Base-by-base conservation (phyloP, 75 land plant species). In the Picea sitchensis region DNA sequence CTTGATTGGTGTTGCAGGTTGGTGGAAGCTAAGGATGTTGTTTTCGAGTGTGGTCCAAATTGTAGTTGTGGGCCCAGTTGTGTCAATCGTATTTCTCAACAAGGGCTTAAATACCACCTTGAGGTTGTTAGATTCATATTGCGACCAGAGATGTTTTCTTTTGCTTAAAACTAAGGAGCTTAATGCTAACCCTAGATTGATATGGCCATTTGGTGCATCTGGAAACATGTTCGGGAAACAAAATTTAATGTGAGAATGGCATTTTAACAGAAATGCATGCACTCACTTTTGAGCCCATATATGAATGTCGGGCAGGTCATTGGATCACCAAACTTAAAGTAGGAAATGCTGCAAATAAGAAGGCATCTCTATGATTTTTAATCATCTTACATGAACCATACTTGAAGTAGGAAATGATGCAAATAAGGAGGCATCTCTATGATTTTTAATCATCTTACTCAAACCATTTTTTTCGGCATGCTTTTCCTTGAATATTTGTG, bases 11-110 rank as follows among this genome's bases (percentile, higher is more conserved):
- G 44, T 38, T 83, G 11, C 77, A 93, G 96, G 58, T 60, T 93
- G 65, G 79, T 91, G 58, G 84, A 87, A 82, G 85, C 96, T 18
- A 84, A 92, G 77, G 88, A 81, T 79, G 91, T 91, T 61, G 92
- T 94, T 1, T 92, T 88, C 81, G 96, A 94, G 73, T 94, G 96
- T 85, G 96, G 96, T 20, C 88, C 87, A n/a, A 78, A 84, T 13
- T 94, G 94, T 82, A 84, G 88, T 18, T 94, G 96, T 83, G 90
- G 89, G 67, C 82, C 89, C 65, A 68, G 23, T 34, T 94, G 96
- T 80, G 73, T 89, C 47, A 94, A 94, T 58, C 83, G 96, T 21
- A 88, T 84, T 26, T 86, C 94, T 8, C 96, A 94, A 74, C 77
- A 82, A 15, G 92, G 92, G 41, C 77, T 90, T 30, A 85, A 69